Conservation (phyloP, 179 eudicot genomes). For the Silene coronaria region DNA sequence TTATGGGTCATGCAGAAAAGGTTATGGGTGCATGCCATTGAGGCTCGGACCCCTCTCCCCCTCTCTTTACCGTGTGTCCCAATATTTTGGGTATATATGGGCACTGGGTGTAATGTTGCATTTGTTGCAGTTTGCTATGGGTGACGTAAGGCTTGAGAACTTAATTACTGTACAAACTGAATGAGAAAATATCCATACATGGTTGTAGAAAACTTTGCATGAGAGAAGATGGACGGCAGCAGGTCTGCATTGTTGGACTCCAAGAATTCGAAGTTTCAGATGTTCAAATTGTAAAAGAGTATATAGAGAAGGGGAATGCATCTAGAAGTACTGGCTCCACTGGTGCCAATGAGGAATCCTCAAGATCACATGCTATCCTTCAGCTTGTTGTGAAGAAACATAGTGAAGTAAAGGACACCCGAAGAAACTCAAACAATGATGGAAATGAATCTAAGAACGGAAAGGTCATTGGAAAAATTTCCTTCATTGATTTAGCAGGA, state of each 20-base stretch:
- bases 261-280: constrained; percentile 98
- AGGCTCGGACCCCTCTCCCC: neutral
- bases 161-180: neutral
- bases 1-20: neutral
- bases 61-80: neutral
- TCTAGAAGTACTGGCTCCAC: constrained; percentile 95
- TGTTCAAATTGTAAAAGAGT: constrained; percentile 94
- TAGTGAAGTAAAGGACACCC: constrained; percentile 67
- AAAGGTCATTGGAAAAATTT: constrained; percentile 90
- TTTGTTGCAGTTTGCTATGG: neutral
- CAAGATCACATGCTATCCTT: constrained; percentile 96
- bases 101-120: neutral
- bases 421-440: constrained; percentile 46
- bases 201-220: constrained; percentile 76
- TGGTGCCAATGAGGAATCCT: constrained; percentile 99
- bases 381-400: constrained; percentile 94
- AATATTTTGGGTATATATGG: neutral
- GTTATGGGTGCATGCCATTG: neutral
- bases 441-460: constrained; percentile 68
- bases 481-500: constrained; percentile 97
- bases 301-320: constrained; percentile 83
- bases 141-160: neutral
- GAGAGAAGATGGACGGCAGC: constrained; percentile 98
- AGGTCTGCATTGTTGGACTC: constrained; percentile 95
- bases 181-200: neutral